A percentile compares a stretch with the other conserved stretches of the same genome.
phyloP scores from a whole-genome alignment of 108 stramenopile genomes.

The Chaetoceros tenuissimus region DNA sequence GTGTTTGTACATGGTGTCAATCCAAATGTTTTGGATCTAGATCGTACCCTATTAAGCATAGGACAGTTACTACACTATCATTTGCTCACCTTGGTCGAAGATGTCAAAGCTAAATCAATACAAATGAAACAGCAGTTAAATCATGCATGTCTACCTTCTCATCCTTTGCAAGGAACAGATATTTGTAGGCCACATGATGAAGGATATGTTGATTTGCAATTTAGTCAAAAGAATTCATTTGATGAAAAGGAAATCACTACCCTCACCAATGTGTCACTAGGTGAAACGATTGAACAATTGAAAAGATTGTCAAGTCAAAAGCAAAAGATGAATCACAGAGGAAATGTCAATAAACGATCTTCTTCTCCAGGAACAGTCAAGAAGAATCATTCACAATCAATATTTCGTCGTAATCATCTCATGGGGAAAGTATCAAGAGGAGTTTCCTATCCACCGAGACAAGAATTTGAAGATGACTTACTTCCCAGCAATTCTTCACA shows the following conservation, averaged over 20 bases:
- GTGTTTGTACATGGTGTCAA: too few relatives aligned
- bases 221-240: constrained; percentile 14
- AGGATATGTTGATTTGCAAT: constrained; percentile 13
- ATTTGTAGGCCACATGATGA: constrained; percentile 14
- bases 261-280: too few relatives aligned
- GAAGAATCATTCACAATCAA: too few relatives aligned
- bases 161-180: constrained; percentile 9
- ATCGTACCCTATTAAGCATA: constrained; percentile 23
- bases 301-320: too few relatives aligned
- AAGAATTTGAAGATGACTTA: background rate
- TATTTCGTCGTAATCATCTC: background rate
- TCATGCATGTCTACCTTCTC: constrained; percentile 22
- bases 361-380: too few relatives aligned
- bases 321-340: too few relatives aligned
- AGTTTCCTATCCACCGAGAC: background rate
- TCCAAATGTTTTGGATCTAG: constrained; percentile 19
- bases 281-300: too few relatives aligned
- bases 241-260: constrained; percentile 9
- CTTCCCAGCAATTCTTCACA: constrained; percentile 2
- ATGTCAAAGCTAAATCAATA: constrained; percentile 31
- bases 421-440: background rate
- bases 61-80: constrained; percentile 39
- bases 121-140: constrained; percentile 10
- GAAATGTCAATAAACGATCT: too few relatives aligned
- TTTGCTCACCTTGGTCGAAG: constrained; percentile 28